These are phyloP conservation scores for Kluyveromyces nonfermentans DNA, from an alignment of 805 yeast genomes.

Conservation along the genomic window DNA sequence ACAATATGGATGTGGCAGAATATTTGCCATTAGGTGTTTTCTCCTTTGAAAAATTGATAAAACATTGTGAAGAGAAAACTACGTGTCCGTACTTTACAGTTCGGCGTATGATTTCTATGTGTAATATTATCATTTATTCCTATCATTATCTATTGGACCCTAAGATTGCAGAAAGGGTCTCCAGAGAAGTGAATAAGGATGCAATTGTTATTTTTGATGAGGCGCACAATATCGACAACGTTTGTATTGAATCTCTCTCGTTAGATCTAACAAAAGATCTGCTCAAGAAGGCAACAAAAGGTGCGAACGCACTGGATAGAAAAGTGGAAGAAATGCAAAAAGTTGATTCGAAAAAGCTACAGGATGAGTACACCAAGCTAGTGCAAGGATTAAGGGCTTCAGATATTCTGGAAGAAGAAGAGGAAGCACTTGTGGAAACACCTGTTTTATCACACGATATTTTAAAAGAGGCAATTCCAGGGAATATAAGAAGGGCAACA, in stretches of 20 bases:
- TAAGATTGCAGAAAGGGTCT: conserved; percentile 91
- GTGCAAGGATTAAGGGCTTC: conserved; percentile 84
- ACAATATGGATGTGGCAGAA: conserved; percentile 80
- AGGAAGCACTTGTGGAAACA: conserved; percentile 59
- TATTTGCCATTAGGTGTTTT: conserved; percentile 88
- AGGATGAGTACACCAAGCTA: conserved; percentile 82
- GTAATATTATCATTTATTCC: conserved; percentile 91
- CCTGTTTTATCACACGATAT: conserved; percentile 84
- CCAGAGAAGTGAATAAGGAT: conserved; percentile 84
- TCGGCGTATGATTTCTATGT: conserved; percentile 92
- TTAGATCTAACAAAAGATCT: conserved; percentile 88
- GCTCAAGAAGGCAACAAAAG: conserved; percentile 74
- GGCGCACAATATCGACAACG: conserved; percentile 98
- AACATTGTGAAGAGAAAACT: conserved; percentile 66
- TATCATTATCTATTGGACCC: conserved; percentile 96
- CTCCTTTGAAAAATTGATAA: conserved; percentile 76
- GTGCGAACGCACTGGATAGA: conserved; percentile 68
- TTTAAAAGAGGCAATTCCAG: conserved; percentile 89
- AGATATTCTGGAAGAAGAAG: conserved; percentile 51
- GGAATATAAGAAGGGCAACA: conserved; percentile 93
- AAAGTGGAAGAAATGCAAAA: conserved; percentile 80
- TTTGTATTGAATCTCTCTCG: conserved; percentile 91
- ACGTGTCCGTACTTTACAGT: conserved; percentile 97
- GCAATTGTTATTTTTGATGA: conserved; percentile 94
- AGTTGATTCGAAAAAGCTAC: conserved; percentile 73